These are phyloP conservation scores for Colletotrichum musae DNA, from an alignment of 2,329 filamentous ascomycete species.

Conservation along the genomic window DNA sequence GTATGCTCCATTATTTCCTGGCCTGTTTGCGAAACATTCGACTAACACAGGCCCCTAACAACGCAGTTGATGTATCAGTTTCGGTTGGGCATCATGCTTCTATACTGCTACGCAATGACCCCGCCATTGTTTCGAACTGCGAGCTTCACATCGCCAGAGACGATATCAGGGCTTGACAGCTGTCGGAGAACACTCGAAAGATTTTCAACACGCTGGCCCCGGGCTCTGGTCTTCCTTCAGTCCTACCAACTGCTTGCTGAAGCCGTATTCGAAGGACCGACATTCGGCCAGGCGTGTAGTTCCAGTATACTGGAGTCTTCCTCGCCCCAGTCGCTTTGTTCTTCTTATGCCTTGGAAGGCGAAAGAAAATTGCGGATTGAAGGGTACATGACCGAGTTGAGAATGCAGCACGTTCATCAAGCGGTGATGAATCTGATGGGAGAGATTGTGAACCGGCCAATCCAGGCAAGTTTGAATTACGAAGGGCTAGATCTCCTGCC, in stretches of 20 bases:
- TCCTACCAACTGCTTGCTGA: not conserved
- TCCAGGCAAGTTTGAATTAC: not conserved
- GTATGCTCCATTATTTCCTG: too few relatives aligned
- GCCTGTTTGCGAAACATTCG: not conserved
- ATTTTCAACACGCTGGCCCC: not conserved
- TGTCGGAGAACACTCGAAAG: not conserved
- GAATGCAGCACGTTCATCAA: not conserved
- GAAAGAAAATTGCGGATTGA: not conserved
- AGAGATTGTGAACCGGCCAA: not conserved
- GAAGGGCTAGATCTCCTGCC: not conserved
- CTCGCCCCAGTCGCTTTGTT: not conserved
- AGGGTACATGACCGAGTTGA: not conserved
- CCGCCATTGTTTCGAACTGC: not conserved
- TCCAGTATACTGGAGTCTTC: not conserved
- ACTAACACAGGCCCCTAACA: too few relatives aligned
- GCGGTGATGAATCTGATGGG: not conserved
- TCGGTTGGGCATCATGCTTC: not conserved
- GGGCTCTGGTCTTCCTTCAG: not conserved
- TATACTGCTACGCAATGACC: not conserved
- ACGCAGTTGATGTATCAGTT: not conserved
- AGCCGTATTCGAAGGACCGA: not conserved
- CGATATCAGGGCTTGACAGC: not conserved
- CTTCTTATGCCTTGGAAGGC: not conserved
- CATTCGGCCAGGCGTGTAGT: not conserved
- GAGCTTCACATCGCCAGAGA: not conserved